Conservation (phyloP, 2,329 filamentous ascomycete species). For the Diaporthe longicolla region DNA sequence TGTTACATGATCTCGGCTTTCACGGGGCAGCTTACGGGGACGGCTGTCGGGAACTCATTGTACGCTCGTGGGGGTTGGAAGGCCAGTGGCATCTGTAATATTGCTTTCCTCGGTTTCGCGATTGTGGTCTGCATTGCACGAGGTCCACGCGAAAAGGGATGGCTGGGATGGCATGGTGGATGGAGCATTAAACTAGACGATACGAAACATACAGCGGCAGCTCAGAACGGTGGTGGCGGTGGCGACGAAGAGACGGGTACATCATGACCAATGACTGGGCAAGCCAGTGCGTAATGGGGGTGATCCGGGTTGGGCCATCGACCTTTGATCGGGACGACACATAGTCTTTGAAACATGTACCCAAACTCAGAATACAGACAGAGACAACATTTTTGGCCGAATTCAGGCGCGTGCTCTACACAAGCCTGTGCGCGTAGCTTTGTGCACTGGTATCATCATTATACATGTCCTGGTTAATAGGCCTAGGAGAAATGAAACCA, state of each 20-base stretch:
- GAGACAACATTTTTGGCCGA: no score
- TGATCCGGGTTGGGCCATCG: no score
- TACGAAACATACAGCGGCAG: background rate
- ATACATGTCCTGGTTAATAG: background rate
- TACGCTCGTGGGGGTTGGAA: slow-evolving; percentile 62
- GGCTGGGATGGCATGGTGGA: slow-evolving; percentile 60
- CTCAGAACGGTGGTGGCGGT: background rate
- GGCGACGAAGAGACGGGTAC: background rate
- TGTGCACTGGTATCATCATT: background rate
- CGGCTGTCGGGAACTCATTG: slow-evolving; percentile 45
- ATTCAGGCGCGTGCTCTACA: background rate
- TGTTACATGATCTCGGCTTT: slow-evolving; percentile 86
- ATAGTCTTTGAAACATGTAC: no score
- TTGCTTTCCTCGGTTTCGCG: slow-evolving; percentile 56
- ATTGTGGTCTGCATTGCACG: slow-evolving; percentile 54
- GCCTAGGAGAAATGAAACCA: background rate
- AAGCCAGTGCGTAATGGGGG: background rate
- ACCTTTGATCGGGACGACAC: no score
- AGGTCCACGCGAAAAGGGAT: slow-evolving; percentile 57
- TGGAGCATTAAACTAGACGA: slow-evolving; percentile 51
- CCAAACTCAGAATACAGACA: no score
- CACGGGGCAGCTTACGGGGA: slow-evolving; percentile 79
- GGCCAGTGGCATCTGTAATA: slow-evolving; percentile 60
- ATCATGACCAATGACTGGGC: background rate
- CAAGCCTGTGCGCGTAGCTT: background rate